Evolutionary conservation across 441 rosid genomes (phyloP).

Genomic region (Gossypium davidsonii): DNA sequence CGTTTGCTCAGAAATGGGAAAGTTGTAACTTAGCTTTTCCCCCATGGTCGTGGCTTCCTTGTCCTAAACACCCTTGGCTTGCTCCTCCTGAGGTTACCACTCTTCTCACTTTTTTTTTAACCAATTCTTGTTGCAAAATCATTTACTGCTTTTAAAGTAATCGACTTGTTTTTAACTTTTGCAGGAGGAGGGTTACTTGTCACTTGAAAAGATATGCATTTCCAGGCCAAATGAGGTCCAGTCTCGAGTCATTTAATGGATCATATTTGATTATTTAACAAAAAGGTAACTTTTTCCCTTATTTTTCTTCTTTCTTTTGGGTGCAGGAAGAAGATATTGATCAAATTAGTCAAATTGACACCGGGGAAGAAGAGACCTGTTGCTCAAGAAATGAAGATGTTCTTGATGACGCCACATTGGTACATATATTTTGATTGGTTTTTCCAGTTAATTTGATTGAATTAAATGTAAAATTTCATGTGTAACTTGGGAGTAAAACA

Average conservation of each 20-base stretch:
- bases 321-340: slow-evolving; percentile 27
- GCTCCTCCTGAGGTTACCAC: slow-evolving; percentile 17
- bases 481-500: not conserved
- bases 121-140: not conserved
- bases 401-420: slow-evolving; percentile 60
- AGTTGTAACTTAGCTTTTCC: slow-evolving; percentile 26
- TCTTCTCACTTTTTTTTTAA: not conserved
- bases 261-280: not conserved
- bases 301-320: not conserved
- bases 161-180: not conserved
- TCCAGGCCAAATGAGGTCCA: slow-evolving; percentile 35
- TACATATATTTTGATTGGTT: slow-evolving; percentile 18
- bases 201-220: slow-evolving; percentile 50
- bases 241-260: slow-evolving; percentile 7
- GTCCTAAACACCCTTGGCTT: slow-evolving; percentile 22
- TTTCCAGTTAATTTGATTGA: not conserved
- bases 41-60: slow-evolving; percentile 47
- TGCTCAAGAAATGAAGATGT: slow-evolving; percentile 31
- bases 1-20: slow-evolving; percentile 52
- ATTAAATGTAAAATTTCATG: not conserved
- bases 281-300: not conserved
- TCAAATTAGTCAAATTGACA: slow-evolving; percentile 18
- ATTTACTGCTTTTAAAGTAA: not conserved
- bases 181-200: slow-evolving; percentile 56
- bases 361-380: slow-evolving; percentile 22